Base-by-base conservation (phyloP, 177 flowering plant species). In the Telopea speciosissima region DNA sequence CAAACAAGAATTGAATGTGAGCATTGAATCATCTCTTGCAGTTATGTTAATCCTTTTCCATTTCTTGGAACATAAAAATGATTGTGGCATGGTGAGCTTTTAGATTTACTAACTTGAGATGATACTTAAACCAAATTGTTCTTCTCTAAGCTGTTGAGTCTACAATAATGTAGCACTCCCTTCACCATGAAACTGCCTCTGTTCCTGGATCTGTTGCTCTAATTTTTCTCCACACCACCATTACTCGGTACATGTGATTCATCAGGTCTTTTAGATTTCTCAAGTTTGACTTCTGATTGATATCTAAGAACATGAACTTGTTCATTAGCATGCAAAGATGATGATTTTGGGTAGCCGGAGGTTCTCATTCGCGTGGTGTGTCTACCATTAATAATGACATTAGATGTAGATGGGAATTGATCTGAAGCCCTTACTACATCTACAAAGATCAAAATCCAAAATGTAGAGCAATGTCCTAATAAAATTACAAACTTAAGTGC, bases 341-440 rank as follows among this genome's bases (percentile, higher is more conserved):
- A 69, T 21, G 33, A 21, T 33, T 14, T 73, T n/a, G 19, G 28
- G 26, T 68, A 71, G 8, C 65, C 52, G 13, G 8, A 8, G 8
- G 0, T 67, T 26, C 22, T 62, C 28, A 36, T 66, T 28, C 17
- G 31, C 21, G 44, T 14, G 5, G 58, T 44, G 21, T 74, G 23
- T 66, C 45, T 66, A 7, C 36, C 33, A 8, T 14, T 60, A 65
- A 3, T 33, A 68, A 40, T 70, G 24, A 21, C 33, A 28, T 64
- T 54, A 28, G 0, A 26, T 19, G 70, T 60, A 65, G 44, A 31
- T 3, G 45, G 74, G 70, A 64, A 63, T 44, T 58, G 71, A 25
- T 23, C 65, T 26, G 58, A 69, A 54, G 42, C 17, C 40, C n/a
- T 69, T 22, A 25, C 66, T 17, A 10, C 13, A 65, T 62, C 81